phyloP scores from a whole-genome alignment of 208 protist genomes.

The Trypanosoma lewisi region DNA sequence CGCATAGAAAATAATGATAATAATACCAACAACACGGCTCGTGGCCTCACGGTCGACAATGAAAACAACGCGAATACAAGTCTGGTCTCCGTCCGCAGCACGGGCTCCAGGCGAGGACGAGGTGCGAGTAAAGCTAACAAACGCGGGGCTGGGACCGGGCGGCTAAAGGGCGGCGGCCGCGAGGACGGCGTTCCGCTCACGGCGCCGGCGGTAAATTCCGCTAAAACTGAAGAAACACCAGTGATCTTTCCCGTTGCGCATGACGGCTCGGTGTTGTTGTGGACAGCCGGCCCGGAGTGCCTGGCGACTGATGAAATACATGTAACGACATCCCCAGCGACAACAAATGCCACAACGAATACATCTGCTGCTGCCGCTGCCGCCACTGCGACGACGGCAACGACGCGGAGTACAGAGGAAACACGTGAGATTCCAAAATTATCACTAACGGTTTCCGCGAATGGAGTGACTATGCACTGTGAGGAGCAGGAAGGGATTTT shows the following conservation, averaged over 20 bases:
- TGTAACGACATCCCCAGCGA: background rate
- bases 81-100: background rate
- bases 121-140: background rate
- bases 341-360: no score
- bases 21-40: no score
- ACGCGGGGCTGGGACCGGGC: background rate
- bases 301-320: background rate
- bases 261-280: slow-evolving; percentile 26
- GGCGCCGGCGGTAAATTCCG: background rate
- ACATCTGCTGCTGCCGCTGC: no score
- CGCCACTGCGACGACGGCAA: no score
- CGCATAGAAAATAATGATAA: no score
- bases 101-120: background rate
- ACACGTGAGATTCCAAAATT: slow-evolving; percentile 1
- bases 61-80: background rate
- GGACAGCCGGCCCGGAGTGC: background rate
- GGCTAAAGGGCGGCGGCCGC: slow-evolving; percentile 2
- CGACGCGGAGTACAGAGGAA: background rate
- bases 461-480: slow-evolving; percentile 20
- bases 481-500: slow-evolving; percentile 22
- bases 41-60: background rate
- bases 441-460: slow-evolving; percentile 15
- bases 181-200: background rate
- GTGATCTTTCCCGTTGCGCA: slow-evolving; percentile 18
- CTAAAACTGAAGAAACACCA: background rate